Base-by-base conservation (phyloP, 257 asterid species). In the Forsythia viridissima region DNA sequence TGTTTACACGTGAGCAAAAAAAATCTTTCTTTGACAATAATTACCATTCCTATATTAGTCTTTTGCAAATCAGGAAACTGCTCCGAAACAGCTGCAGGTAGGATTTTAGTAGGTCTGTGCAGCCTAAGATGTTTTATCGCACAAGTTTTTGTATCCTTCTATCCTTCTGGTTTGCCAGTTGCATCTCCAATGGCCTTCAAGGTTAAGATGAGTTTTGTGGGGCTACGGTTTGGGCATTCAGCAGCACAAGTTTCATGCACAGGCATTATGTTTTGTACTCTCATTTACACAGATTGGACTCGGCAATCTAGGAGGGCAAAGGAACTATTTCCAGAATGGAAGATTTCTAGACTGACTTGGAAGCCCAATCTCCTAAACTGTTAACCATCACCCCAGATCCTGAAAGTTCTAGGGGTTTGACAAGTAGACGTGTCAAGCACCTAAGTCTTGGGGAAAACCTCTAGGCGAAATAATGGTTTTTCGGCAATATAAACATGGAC, bases 241-340 rank as follows among this genome's bases (percentile, higher is more conserved):
- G 88, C 91, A 80, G 92, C 93, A 75, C 86, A 87, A 81, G 75
- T 84, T 52, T 85, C 89, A 16, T 87, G 91, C 52, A 74, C 77
- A 44, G 78, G 86, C 81, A 79, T 87, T 86, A 87, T 84, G 93
- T 81, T 80, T 24, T 78, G 81, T 44, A 68, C 82, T 78, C 87
- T 89, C 15, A n/a, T 80, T 68, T 72, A 83, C 80, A 87, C 90
- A 71, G 89, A 89, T 34, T 87, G 93, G 90, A 48, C 81, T 41
- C 76, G 82, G 42, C 34, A 89, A 78, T 91, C 91, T 9, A 79
- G 71, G 75, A 84, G 90, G 79, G 88, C 88, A 13, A 80, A 82
- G 78, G 84, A 68, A 74, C 85, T 89, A 43, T 82, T 79, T 70
- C 88, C 70, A 78, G 86, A 68, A 66, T 75, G 43, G 82, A 85